phyloP scores from a whole-genome alignment of 23 red algal species.

The Cyanidium caldarium region DNA sequence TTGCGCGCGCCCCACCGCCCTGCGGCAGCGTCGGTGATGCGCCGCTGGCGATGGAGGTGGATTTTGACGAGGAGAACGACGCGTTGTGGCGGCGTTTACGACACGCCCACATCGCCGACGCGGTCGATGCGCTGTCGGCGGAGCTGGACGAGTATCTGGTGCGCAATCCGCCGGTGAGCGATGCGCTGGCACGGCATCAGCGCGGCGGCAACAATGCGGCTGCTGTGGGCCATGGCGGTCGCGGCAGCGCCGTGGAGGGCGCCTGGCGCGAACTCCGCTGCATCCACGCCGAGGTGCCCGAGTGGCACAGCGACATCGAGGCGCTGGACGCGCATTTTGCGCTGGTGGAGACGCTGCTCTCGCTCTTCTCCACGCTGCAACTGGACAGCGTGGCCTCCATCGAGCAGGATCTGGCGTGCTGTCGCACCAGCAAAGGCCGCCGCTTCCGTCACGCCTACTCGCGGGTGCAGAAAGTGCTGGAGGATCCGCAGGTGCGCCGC shows the following conservation, averaged over 20 bases:
- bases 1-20: too few species aligned
- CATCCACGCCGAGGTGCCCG: neutral
- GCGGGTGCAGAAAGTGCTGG: neutral
- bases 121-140: slow-evolving; percentile 1
- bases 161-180: neutral
- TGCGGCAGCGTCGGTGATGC: neutral
- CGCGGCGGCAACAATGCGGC: neutral
- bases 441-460: neutral
- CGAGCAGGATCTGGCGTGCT: slow-evolving; percentile 7
- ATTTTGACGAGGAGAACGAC: neutral
- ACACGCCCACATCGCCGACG: neutral
- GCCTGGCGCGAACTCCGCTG: neutral
- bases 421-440: neutral
- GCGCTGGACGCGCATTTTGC: neutral
- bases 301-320: neutral
- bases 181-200: neutral
- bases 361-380: neutral
- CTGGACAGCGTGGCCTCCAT: slow-evolving; percentile 1
- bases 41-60: neutral
- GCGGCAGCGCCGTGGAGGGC: too few species aligned
- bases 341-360: neutral
- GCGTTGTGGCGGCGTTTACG: neutral
- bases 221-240: too few species aligned
- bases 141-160: neutral
- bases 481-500: neutral